phyloP scores from a whole-genome alignment of 805 yeast species.

The Wickerhamiella cacticola region DNA sequence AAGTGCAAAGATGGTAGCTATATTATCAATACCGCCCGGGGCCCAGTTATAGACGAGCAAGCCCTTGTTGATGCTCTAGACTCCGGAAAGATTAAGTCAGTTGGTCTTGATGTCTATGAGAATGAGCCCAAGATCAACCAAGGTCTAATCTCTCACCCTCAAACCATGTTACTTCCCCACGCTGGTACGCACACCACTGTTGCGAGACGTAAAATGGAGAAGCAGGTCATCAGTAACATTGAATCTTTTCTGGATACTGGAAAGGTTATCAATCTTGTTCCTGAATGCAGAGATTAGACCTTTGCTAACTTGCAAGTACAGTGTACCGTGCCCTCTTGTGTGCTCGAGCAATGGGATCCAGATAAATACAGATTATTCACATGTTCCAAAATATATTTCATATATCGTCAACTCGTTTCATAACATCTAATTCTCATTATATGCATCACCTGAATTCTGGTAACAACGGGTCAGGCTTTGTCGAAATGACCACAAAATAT shows the following conservation, averaged over 20 bases:
- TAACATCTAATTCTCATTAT: too few relatives aligned
- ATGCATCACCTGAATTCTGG: too few relatives aligned
- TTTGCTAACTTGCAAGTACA: too few relatives aligned
- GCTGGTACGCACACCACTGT: conserved; percentile 35
- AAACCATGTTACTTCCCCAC: conserved; percentile 45
- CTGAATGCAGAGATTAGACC: conserved; percentile 37
- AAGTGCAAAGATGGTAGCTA: conserved; percentile 45
- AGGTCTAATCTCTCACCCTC: conserved; percentile 36
- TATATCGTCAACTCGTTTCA: too few relatives aligned
- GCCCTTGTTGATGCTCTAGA: conserved; percentile 38
- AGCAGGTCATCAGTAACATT: conserved; percentile 59
- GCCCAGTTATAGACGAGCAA: conserved; percentile 45
- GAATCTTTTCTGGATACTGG: conserved; percentile 48
- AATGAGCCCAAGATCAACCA: conserved; percentile 42
- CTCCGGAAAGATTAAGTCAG: conserved; percentile 40
- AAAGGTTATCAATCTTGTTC: conserved; percentile 62
- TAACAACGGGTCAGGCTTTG: too few relatives aligned
- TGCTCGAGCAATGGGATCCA: too few relatives aligned
- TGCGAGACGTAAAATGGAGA: conserved; percentile 62
- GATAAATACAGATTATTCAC: too few relatives aligned
- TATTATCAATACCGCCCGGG: conserved; percentile 49
- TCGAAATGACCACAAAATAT: conserved; percentile 45
- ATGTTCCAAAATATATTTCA: too few relatives aligned
- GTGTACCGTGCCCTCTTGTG: too few relatives aligned
- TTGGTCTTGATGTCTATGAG: conserved; percentile 53